Evolutionary conservation across 2,329 filamentous ascomycete species (phyloP).

Genomic region (Aspergillus uvarum): DNA sequence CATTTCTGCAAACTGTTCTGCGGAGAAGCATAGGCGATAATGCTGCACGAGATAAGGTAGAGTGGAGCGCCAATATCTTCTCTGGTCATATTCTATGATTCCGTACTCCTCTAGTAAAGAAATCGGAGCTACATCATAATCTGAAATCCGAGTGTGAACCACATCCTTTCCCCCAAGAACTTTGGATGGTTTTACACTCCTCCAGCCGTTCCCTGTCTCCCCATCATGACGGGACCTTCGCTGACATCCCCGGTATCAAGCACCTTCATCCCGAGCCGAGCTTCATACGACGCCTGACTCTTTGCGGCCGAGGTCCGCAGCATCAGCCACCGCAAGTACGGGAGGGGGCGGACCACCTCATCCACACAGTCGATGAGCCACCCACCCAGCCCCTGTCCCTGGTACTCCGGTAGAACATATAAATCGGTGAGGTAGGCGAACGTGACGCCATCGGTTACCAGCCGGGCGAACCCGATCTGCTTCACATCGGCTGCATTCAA

Average conservation of each 20-base stretch:
- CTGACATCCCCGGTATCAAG: slow-evolving; percentile 18
- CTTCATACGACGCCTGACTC: slow-evolving; percentile 22
- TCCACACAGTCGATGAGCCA: slow-evolving; percentile 65
- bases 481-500: slow-evolving; percentile 21
- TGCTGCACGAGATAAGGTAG: too few species aligned
- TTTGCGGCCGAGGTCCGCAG: slow-evolving; percentile 37
- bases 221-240: slow-evolving; percentile 9
- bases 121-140: too few species aligned
- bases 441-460: slow-evolving; percentile 69
- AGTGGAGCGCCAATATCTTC: too few species aligned
- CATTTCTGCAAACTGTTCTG: too few species aligned
- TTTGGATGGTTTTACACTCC: not conserved
- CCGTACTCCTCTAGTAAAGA: too few species aligned
- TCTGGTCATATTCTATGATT: too few species aligned
- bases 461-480: slow-evolving; percentile 59
- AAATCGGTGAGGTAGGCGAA: slow-evolving; percentile 71
- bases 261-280: slow-evolving; percentile 25
- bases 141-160: too few species aligned
- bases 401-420: slow-evolving; percentile 61
- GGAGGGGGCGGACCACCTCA: slow-evolving; percentile 57
- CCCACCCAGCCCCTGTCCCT: slow-evolving; percentile 61
- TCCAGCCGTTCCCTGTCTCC: slow-evolving; percentile 1
- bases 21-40: too few species aligned
- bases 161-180: too few species aligned
- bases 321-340: slow-evolving; percentile 59